These are phyloP conservation scores for Lolium rigidum DNA, from an alignment of 176 grass and related monocot genomes.

Conservation along the genomic window DNA sequence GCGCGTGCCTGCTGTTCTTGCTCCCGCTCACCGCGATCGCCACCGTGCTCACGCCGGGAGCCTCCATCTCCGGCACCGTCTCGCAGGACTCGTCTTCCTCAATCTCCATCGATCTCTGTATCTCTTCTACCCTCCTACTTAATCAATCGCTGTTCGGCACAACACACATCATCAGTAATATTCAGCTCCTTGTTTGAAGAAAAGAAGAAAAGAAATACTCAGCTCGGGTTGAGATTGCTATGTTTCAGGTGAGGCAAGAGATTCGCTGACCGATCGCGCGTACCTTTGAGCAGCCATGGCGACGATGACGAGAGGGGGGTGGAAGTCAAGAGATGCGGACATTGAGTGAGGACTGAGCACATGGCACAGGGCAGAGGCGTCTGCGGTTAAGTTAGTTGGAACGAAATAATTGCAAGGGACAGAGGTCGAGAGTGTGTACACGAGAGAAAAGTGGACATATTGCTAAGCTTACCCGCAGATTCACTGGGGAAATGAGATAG, in stretches of 20 bases:
- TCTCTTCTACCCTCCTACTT: neutral
- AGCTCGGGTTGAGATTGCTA: neutral
- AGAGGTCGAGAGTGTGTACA: neutral
- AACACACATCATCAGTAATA: neutral
- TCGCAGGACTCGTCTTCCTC: conserved; percentile 45
- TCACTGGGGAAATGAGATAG: neutral
- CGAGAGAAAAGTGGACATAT: neutral
- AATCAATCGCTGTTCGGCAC: conserved; percentile 16
- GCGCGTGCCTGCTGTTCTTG: conserved; percentile 64
- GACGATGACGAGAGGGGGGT: neutral
- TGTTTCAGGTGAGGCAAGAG: neutral
- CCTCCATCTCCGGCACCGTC: conserved; percentile 32
- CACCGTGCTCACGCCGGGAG: conserved; percentile 42
- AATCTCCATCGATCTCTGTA: conserved; percentile 67
- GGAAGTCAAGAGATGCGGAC: conserved; percentile 39
- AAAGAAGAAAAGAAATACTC: neutral
- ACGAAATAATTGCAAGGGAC: neutral
- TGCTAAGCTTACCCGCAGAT: conserved; percentile 18
- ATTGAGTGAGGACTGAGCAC: conserved; percentile 25
- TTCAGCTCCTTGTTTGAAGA: no score
- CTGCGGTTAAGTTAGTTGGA: conserved; percentile 45
- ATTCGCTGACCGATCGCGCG: neutral
- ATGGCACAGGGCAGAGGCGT: conserved; percentile 1
- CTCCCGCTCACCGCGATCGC: conserved; percentile 71
- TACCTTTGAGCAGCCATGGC: conserved; percentile 41